Conservation (phyloP, 2,329 filamentous ascomycete species). For the Colletotrichum lindemuthianum region DNA sequence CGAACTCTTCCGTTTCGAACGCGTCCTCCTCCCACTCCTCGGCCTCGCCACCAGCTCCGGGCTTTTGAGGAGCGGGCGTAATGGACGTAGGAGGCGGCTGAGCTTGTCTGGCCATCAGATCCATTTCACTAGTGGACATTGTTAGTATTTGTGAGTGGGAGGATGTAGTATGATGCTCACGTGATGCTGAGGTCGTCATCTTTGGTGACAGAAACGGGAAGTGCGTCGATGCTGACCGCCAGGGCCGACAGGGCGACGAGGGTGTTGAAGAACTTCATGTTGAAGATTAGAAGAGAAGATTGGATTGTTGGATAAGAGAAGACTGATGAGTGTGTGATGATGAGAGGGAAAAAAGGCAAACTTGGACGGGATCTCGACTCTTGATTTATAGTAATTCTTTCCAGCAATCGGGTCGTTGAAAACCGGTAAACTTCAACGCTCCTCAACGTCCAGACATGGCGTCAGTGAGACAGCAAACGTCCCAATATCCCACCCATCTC, state of each 20-base stretch:
- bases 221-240: constrained; percentile 34
- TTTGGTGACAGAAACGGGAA: constrained; percentile 23
- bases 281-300: not conserved
- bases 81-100: constrained; percentile 4
- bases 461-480: not conserved
- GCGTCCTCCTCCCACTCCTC: constrained; percentile 5
- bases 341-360: not conserved
- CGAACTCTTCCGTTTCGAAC: not conserved
- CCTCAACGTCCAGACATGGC: not conserved
- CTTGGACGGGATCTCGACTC: not conserved
- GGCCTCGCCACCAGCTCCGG: constrained; percentile 13
- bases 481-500: not conserved
- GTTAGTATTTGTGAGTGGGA: not conserved
- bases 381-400: constrained; percentile 9
- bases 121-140: not conserved
- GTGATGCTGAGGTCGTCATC: constrained; percentile 16
- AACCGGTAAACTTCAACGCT: not conserved
- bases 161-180: not conserved
- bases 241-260: constrained; percentile 28
- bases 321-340: not conserved
- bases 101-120: constrained; percentile 8
- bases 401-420: too few species aligned
- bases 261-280: constrained; percentile 27
- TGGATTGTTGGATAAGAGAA: not conserved
- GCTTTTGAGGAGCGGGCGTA: constrained; percentile 9